Base-by-base conservation (phyloP, 2,329 filamentous ascomycete genomes). In the Nemania sp. region DNA sequence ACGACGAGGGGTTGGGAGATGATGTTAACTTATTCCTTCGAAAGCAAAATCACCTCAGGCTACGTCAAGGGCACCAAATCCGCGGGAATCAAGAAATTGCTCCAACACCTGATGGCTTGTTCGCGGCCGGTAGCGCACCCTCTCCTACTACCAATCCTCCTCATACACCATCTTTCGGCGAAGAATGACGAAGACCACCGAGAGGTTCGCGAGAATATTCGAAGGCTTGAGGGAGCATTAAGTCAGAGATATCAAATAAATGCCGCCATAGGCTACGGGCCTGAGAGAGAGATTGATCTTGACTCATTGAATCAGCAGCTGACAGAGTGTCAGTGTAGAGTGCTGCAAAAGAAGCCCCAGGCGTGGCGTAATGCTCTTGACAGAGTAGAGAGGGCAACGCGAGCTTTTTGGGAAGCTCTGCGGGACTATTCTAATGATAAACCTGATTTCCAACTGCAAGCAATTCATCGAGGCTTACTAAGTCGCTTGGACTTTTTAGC, bases 1-100 rank as follows among this genome's bases (percentile, higher is more conserved):
- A 66, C 63, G 5, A 78, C 77, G 1, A 68, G 77, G 20, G 79
- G 79, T 2, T 80, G 77, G 75, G 78, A 80, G 68, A 72, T 80
- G 55, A 75, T 75, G 53, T 73, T 81, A 7, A 76, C 75, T 0
- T 74, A 80, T 53, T 76, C 74, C 5, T 73, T 79, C 38, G 53
- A 69, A 1, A 73, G 72, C 13, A 62, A 66, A 3, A 72, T 78
- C 41, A 80, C 78, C 0, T 77, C 76, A 0, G 79, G 78, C 1
- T 81, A 75, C 29, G 69, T 74, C 55, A 80, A 78, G 68, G 78
- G 77, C 3, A 77, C 75, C 15, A 58, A 68, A 29, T 70, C 56
- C 18, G 73, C 74, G 4, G 69, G 76, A 10, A 67, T 79, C 29
- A 64, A 72, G 3, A 62, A 65, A 6, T 68, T 72, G 13, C 73